Base-by-base conservation (phyloP, 352 stramenopile genomes). In the Pythium brassicae region DNA sequence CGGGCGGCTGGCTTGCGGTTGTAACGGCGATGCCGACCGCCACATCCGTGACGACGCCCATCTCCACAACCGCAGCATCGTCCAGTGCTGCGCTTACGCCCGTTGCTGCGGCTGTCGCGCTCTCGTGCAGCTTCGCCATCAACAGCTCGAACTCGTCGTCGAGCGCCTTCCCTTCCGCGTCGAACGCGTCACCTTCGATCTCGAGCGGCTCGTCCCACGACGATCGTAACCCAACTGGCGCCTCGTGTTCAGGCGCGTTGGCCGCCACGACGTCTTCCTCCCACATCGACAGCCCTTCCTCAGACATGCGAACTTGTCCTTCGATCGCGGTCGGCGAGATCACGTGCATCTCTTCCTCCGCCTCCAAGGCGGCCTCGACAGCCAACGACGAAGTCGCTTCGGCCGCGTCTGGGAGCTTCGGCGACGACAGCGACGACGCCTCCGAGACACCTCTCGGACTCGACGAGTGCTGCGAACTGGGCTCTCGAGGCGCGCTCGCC, bases 11-110 rank as follows among this genome's bases (percentile, higher is more conserved):
- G 49, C 34, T 46, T 19, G 59, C 32, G 12, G 32, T 48, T 46
- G 78, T 55, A 15, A 64, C 69, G 8, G 59, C 32, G 40, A 78
- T 63, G 2, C 69, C 69, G 50, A 76, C 52, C 32, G 68, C 69
- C 11, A 72, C 61, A 57, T 77, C 62, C 26, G 64, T 68, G 48
- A 83, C 60, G 55, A 71, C 60, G 1, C 67, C 72, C 14, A 74
- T 55, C 48, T 78, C 68, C 14, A 78, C 61, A 7, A 65, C 29
- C 32, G 32, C 32, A 14, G 9, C 32, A 39, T 55, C 55, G 40
- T 66, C 60, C 32, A 39, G 39, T n/a, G 27, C 12, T 19, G 59
- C 59, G 19, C 52, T 29, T 20, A 68, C 51, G 40, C 19, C 47
- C 62, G 53, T 45, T 15, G 23, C 34, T n/a, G 45, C 26, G 15